These are phyloP conservation scores for Hylodesmum podocarpum DNA, from an alignment of 306 rosid genomes.

Conservation along the genomic window DNA sequence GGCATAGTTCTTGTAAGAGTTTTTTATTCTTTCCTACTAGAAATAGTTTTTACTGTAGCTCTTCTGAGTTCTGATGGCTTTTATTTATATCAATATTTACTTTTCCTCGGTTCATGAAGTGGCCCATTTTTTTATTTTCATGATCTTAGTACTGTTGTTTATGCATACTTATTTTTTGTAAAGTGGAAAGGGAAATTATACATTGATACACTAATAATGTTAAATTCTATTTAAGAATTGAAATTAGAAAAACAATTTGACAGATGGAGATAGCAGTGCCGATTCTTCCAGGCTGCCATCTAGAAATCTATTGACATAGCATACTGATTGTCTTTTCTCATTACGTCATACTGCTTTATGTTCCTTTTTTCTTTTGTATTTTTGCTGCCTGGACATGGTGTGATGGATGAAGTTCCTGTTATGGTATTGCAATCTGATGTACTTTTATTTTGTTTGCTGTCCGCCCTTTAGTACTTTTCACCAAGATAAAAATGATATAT, in stretches of 20 bases:
- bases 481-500: not conserved
- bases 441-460: not conserved
- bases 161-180: not conserved
- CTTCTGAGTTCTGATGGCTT: not conserved
- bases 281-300: not conserved
- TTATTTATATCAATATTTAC: not conserved
- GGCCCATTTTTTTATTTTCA: not conserved
- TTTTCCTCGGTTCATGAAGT: not conserved
- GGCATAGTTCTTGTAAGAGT: not conserved
- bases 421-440: not conserved
- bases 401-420: not conserved
- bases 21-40: not conserved
- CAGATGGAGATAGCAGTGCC: not conserved
- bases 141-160: not conserved
- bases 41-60: conserved; percentile 1
- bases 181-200: not conserved
- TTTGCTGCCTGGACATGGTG: not conserved
- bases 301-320: not conserved
- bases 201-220: not conserved
- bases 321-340: not conserved
- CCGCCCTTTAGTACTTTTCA: not conserved
- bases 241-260: not conserved
- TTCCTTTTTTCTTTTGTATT: not conserved
- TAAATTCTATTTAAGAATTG: not conserved
- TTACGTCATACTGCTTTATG: not conserved